Percentiles rank a stretch among this genome's conserved stretches.
phyloP scores from a whole-genome alignment of 78 protist genomes.

The Pigoraptor vietnamica region DNA sequence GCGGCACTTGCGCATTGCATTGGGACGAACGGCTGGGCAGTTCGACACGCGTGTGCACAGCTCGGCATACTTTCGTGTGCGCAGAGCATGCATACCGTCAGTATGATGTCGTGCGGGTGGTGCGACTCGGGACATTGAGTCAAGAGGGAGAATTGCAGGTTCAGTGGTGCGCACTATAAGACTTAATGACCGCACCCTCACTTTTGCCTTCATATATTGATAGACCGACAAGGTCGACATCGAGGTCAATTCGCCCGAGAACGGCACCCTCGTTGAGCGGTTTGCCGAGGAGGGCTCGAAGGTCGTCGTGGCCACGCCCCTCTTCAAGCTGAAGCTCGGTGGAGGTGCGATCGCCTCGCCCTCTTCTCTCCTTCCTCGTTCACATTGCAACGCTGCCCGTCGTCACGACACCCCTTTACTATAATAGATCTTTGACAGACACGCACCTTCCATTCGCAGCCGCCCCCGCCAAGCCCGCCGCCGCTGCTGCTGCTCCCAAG shows the following conservation, averaged over 20 bases:
- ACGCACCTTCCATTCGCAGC: neutral
- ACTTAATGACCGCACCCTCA: neutral
- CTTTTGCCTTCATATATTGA: constrained; percentile 38
- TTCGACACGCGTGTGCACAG: no score
- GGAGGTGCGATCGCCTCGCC: neutral
- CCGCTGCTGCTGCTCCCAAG: constrained; percentile 8
- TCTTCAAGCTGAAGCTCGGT: constrained; percentile 46
- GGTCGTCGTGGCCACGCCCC: constrained; percentile 65
- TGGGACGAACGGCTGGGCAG: no score
- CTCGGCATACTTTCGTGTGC: no score
- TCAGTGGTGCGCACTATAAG: no score
- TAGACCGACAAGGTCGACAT: constrained; percentile 83
- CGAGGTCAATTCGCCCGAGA: constrained; percentile 72
- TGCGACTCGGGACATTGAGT: no score
- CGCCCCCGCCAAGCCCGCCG: constrained; percentile 36
- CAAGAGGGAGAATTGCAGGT: no score
- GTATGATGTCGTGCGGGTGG: no score
- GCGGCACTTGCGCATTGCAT: neutral
- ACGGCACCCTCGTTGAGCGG: constrained; percentile 56
- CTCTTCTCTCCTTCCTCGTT: neutral
- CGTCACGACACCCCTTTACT: no score
- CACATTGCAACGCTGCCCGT: no score
- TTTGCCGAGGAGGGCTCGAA: constrained; percentile 60
- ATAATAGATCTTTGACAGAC: no score
- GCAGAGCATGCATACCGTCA: no score